These are phyloP conservation scores for Mucor irregularis DNA, from an alignment of 371 early-diverging fungal genomes.

Conservation along the genomic window DNA sequence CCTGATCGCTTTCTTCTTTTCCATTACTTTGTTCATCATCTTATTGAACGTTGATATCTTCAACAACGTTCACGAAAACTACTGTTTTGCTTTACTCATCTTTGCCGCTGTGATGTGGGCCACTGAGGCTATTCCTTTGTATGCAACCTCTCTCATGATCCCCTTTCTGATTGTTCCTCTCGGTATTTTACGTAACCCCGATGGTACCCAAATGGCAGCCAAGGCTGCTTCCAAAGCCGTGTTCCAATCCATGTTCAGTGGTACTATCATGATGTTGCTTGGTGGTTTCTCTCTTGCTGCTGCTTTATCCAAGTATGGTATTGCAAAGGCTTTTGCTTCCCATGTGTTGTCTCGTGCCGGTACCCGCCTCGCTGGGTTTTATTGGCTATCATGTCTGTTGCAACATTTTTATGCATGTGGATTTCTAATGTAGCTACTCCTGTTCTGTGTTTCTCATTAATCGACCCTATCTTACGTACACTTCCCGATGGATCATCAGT, in stretches of 20 bases:
- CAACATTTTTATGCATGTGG: constrained; percentile 76
- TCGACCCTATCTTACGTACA: constrained; percentile 75
- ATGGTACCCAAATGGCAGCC: constrained; percentile 56
- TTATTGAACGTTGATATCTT: constrained; percentile 60
- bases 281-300: constrained; percentile 96
- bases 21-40: constrained; percentile 55
- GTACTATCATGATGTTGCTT: constrained; percentile 92
- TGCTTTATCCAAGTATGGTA: constrained; percentile 50
- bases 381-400: constrained; percentile 76
- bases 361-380: constrained; percentile 68
- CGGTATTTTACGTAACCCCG: constrained; percentile 64
- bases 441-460: constrained; percentile 78
- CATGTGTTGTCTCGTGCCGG: constrained; percentile 72
- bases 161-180: constrained; percentile 76
- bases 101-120: constrained; percentile 72
- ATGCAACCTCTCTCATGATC: constrained; percentile 77
- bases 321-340: constrained; percentile 75
- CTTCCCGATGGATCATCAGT: constrained; percentile 68
- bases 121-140: constrained; percentile 76
- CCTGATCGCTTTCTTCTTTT: constrained; percentile 34
- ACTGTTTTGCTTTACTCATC: constrained; percentile 66
- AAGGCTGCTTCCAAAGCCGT: constrained; percentile 78
- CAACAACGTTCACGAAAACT: constrained; percentile 56
- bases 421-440: constrained; percentile 86
- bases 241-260: constrained; percentile 92